Base-by-base conservation (phyloP, 129 eudicot species). In the Silybum marianum region DNA sequence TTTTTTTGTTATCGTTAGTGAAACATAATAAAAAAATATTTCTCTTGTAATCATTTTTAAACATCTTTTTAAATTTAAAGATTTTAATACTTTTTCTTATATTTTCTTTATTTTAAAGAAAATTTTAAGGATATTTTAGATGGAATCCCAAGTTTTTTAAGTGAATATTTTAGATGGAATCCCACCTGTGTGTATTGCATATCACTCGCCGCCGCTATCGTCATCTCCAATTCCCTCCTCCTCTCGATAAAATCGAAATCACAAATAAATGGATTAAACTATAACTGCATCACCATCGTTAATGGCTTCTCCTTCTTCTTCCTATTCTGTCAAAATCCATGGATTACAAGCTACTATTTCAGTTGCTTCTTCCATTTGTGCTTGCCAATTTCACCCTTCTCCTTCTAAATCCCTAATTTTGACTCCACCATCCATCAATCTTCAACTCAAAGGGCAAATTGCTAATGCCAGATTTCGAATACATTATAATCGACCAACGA, bases 301-400 rank as follows among this genome's bases (percentile, higher is more conserved):
- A 44, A 83, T 88, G 88, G 94, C 90, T 76, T 34, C 85, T 80
- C 34, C 82, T 6, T 74, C 82, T 6, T 74, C 89, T 23, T 68
- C 86, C 3, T 54, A 76, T 73, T 76, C 34, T 70, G 3, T 71
- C 73, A 85, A 79, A 66, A 34, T 85, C 19, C 76, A 77, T 22
- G 84, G 82, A 71, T 81, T 62, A 26, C 79, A 22, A 48, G 65
- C 22, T 54, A 39, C 16, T 39, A 68, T 83, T 38, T 80, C 93
- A 73, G 38, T 84, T 14, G 23, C 87, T 60, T 71, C 91, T 16
- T 81, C 78, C 58, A 19, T 72, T 69, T 81, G 89, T 76, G 51
- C 88, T 30, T 88, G 88, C 76, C 88, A 77, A 24, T 80, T 84
- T 71, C 71, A 28, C 68, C 71, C n/a, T 18, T 28, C 4, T 79